Evolutionary conservation across 2,329 filamentous ascomycete genomes (phyloP).

Genomic region (Amylocarpus encephaloides): DNA sequence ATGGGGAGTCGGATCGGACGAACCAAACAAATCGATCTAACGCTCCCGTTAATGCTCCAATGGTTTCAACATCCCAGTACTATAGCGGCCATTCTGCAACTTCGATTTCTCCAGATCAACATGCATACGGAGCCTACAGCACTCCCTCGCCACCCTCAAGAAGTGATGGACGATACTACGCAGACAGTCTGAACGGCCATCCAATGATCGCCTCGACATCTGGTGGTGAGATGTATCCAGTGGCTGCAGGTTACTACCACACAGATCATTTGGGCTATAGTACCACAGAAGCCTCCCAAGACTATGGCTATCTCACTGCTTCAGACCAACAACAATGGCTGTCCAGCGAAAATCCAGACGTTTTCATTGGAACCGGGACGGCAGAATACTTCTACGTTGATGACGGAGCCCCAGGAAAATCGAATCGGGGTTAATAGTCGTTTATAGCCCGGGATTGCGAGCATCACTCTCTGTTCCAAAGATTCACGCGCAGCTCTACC

Average conservation of each 20-base stretch:
- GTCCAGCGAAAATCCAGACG: slow-evolving; percentile 13
- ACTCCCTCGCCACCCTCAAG: slow-evolving; percentile 8
- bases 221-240: slow-evolving; percentile 5
- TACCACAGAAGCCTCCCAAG: slow-evolving; percentile 6
- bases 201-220: slow-evolving; percentile 6
- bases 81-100: slow-evolving; percentile 6
- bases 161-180: slow-evolving; percentile 10
- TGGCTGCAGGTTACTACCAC: slow-evolving; percentile 13
- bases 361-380: slow-evolving; percentile 14
- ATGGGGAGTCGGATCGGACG: background rate
- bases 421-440: background rate
- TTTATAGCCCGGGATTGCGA: background rate
- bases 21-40: slow-evolving; percentile 3
- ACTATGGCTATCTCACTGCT: slow-evolving; percentile 10
- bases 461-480: background rate
- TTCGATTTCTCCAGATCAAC: slow-evolving; percentile 7
- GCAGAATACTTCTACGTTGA: slow-evolving; percentile 17
- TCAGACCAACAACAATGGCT: slow-evolving; percentile 9
- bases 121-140: slow-evolving; percentile 10
- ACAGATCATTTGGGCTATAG: slow-evolving; percentile 11
- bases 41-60: slow-evolving; percentile 4
- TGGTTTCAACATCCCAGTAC: slow-evolving; percentile 11
- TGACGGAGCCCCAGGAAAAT: slow-evolving; percentile 7
- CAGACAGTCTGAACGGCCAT: slow-evolving; percentile 4
- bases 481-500: no score